These are phyloP conservation scores for Phytophthora brassicae DNA, from an alignment of 352 stramenopile genomes.

Conservation along the genomic window DNA sequence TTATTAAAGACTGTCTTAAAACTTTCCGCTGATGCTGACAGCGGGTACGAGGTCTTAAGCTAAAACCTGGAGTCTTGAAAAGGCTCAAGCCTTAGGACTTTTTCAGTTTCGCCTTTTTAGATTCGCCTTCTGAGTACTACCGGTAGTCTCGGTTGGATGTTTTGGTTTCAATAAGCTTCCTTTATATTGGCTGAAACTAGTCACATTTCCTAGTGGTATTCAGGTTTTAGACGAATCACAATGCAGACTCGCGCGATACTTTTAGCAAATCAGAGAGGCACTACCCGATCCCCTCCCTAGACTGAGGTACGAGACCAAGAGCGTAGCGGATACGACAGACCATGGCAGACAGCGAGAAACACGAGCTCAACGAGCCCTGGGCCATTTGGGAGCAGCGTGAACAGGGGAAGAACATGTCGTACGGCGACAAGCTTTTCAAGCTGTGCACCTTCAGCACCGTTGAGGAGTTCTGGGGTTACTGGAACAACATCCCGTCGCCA, in stretches of 20 bases:
- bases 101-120: too few species aligned
- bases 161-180: too few species aligned
- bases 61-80: too few species aligned
- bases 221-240: slow-evolving; percentile 2
- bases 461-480: slow-evolving; percentile 91
- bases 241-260: background rate
- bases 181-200: background rate
- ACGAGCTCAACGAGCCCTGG: slow-evolving; percentile 84
- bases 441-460: slow-evolving; percentile 86
- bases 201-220: background rate
- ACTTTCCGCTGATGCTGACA: too few species aligned
- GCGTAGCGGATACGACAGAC: slow-evolving; percentile 20
- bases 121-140: too few species aligned
- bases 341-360: slow-evolving; percentile 60
- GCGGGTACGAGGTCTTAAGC: too few species aligned
- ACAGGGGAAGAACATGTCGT: slow-evolving; percentile 74
- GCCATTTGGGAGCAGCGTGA: slow-evolving; percentile 87
- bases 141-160: too few species aligned
- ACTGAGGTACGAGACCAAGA: background rate
- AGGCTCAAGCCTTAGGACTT: too few species aligned
- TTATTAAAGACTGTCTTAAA: too few species aligned
- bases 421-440: slow-evolving; percentile 87
- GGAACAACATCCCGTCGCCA: slow-evolving; percentile 90
- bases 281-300: slow-evolving; percentile 9
- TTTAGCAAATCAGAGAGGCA: slow-evolving; percentile 18